Conservation (phyloP, 2,329 filamentous ascomycete species). For the Blastomyces gilchristii region DNA sequence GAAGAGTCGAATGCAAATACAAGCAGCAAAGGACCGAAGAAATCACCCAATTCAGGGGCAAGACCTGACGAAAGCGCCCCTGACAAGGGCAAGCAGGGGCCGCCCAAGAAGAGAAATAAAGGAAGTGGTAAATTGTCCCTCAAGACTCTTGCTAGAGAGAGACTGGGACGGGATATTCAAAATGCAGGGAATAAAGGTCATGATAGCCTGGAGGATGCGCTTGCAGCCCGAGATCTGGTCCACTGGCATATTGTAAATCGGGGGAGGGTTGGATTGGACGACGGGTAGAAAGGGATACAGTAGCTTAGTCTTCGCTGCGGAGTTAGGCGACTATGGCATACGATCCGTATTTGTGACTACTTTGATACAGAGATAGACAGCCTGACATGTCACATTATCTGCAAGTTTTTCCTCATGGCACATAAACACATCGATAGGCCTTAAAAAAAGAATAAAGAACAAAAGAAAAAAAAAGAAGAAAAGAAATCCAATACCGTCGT, state of each 20-base stretch:
- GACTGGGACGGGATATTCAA: constrained; percentile 19
- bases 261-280: background rate
- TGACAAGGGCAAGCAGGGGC: background rate
- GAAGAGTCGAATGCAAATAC: background rate
- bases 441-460: too few relatives aligned
- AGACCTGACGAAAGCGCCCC: background rate
- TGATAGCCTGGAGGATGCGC: constrained; percentile 38
- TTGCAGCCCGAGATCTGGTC: constrained; percentile 35
- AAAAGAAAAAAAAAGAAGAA: too few relatives aligned
- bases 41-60: background rate
- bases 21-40: background rate
- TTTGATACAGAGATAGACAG: background rate
- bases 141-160: constrained; percentile 16
- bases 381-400: too few relatives aligned
- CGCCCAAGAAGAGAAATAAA: background rate
- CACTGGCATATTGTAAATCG: constrained; percentile 27
- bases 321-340: background rate
- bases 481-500: too few relatives aligned
- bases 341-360: background rate
- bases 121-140: constrained; percentile 12
- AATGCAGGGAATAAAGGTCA: constrained; percentile 22
- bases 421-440: too few relatives aligned
- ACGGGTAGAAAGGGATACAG: background rate
- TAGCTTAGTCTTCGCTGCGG: background rate
- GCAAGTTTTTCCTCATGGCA: too few relatives aligned